Conservation (phyloP, 1,284 basidiomycete species). For the Ceratorhiza oryzae-sativae region DNA sequence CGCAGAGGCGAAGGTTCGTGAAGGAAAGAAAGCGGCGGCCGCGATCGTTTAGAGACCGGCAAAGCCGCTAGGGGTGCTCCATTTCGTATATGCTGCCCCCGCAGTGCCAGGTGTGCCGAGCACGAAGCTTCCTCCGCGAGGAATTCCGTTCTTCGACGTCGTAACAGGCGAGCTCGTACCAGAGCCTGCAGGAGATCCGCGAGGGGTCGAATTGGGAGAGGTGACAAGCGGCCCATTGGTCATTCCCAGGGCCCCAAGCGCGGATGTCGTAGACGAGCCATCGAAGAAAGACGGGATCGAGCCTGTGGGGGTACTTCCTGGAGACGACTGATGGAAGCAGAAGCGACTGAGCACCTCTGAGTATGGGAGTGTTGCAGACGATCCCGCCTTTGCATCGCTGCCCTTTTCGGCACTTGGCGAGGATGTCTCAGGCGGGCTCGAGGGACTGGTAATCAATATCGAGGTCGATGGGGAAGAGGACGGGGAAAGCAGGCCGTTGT, state of each 20-base stretch:
- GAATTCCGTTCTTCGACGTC: slow-evolving; percentile 18
- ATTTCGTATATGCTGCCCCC: slow-evolving; percentile 21
- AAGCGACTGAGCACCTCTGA: slow-evolving; percentile 18
- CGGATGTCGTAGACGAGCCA: not conserved
- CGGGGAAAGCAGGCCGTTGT: slow-evolving; percentile 21
- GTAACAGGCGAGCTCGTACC: slow-evolving; percentile 18
- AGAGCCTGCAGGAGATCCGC: slow-evolving; percentile 26
- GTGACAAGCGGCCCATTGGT: slow-evolving; percentile 14
- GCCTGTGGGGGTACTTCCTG: slow-evolving; percentile 4
- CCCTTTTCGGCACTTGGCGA: not conserved
- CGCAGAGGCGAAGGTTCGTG: slow-evolving; percentile 2
- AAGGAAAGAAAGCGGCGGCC: not conserved
- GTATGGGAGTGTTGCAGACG: slow-evolving; percentile 4
- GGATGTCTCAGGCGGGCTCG: not conserved
- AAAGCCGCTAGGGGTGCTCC: slow-evolving; percentile 15
- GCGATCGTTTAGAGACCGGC: not conserved
- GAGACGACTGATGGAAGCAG: slow-evolving; percentile 32
- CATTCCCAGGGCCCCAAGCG: slow-evolving; percentile 20
- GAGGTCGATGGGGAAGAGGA: slow-evolving; percentile 31
- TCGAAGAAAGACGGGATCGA: not conserved
- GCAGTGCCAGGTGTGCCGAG: slow-evolving; percentile 34
- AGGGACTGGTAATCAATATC: slow-evolving; percentile 22
- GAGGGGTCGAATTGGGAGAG: slow-evolving; percentile 10
- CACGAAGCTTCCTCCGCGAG: slow-evolving; percentile 33
- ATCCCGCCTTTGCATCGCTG: not conserved